A percentile compares a stretch with the other conserved stretches of the same genome.
These are phyloP conservation scores for Solanum hybrid DNA, from an alignment of 305 asterid species.

Conservation along the genomic window DNA sequence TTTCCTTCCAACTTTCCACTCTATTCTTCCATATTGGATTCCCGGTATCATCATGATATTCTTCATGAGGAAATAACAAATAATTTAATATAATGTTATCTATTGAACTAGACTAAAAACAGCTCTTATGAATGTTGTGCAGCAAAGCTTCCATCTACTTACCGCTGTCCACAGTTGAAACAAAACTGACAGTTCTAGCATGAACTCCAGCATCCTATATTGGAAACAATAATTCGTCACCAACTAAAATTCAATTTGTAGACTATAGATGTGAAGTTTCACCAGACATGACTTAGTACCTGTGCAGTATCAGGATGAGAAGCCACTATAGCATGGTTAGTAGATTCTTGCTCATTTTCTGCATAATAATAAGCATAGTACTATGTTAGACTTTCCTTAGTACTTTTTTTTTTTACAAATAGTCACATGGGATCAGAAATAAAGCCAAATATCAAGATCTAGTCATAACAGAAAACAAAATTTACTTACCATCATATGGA, in stretches of 20 bases:
- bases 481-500: slow-evolving; percentile 51
- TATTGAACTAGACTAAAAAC: background rate
- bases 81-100: background rate
- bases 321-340: slow-evolving; percentile 25
- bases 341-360: slow-evolving; percentile 30
- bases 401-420: background rate
- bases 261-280: background rate
- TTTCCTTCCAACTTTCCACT: slow-evolving; percentile 97
- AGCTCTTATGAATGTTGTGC: background rate
- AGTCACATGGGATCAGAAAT: background rate
- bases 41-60: slow-evolving; percentile 65
- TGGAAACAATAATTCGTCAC: background rate
- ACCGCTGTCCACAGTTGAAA: slow-evolving; percentile 94
- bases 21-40: slow-evolving; percentile 98
- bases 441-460: background rate
- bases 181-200: slow-evolving; percentile 81
- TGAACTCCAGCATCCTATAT: slow-evolving; percentile 76
- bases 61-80: slow-evolving; percentile 24
- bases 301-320: slow-evolving; percentile 29
- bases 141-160: slow-evolving; percentile 23
- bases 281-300: slow-evolving; percentile 22
- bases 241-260: background rate
- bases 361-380: background rate
- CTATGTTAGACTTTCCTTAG: background rate
- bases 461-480: background rate